Base-by-base conservation (phyloP, 805 yeast genomes). In the Saccharomyces mikatae region DNA sequence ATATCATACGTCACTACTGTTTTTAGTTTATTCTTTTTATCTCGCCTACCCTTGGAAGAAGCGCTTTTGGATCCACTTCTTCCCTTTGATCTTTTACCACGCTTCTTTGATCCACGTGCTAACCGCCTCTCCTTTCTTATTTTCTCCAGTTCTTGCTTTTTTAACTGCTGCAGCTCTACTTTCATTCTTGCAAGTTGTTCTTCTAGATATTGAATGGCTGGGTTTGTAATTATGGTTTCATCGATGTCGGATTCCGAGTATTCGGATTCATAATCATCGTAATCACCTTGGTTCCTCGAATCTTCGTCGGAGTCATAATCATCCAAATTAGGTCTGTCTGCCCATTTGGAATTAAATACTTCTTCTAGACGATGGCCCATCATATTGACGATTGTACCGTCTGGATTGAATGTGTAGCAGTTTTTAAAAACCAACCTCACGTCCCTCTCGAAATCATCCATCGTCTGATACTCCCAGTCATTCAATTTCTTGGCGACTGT, bases 301-400 rank as follows among this genome's bases (percentile, higher is more conserved):
- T 74, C 75, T 31, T 68, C 75, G 31, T 79, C 82, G 17, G 78
- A 74, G 32, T 66, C 71, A 52, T 77, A 71, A 36, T 78, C 80
- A 29, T 84, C 84, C 21, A 87, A 82, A 13, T 83, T 76, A 21
- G 97, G 96, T 69, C 84, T 82, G 60, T 89, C 90, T 26, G 82
- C 79, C 97, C 98, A 92, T 69, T 83, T 85, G 64, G 87, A 84
- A 63, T 89, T 87, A 66, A 92, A 94, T 2, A 87, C 80, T 28
- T 84, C 84, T 71, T 94, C 97, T 54, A 94, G 75, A 62, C 90
- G 80, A 69, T 89, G 96, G 21, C 98, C 99, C 96, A 94, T 87
- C 79, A 82, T 80, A 70, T 91, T 89, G 41, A 94, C 99, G 50
- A 96, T 96, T 4, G 96, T 84, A n/a, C 97, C 96, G 63, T 87